phyloP scores from a whole-genome alignment of 2,329 filamentous ascomycete species.

The Cyphellophora europaea region DNA sequence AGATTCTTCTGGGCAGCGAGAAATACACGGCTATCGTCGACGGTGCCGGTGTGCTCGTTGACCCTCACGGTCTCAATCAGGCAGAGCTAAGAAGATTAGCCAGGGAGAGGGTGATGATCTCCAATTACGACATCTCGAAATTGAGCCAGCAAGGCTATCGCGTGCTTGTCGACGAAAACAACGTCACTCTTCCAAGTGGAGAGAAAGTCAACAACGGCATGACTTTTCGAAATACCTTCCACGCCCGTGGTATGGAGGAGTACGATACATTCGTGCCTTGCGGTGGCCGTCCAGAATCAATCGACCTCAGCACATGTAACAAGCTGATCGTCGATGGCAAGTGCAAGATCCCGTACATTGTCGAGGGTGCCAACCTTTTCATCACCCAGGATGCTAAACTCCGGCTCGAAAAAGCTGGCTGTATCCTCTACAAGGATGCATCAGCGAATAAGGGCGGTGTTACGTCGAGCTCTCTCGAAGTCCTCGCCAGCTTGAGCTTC shows the following conservation, averaged over 20 bases:
- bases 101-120: constrained; percentile 80
- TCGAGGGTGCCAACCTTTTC: constrained; percentile 96
- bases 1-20: constrained; percentile 91
- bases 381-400: constrained; percentile 98
- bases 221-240: constrained; percentile 94
- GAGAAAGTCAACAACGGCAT: constrained; percentile 87
- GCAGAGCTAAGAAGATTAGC: constrained; percentile 77
- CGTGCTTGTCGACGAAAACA: constrained; percentile 82
- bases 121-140: constrained; percentile 73
- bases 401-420: constrained; percentile 87
- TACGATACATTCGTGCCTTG: constrained; percentile 93
- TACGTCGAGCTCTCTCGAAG: constrained; percentile 92
- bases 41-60: constrained; percentile 86
- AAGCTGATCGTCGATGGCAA: constrained; percentile 89
- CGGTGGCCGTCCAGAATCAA: constrained; percentile 91
- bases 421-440: constrained; percentile 93
- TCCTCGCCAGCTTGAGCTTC: constrained; percentile 88
- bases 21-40: constrained; percentile 96
- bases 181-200: constrained; percentile 76
- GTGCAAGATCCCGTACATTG: constrained; percentile 80
- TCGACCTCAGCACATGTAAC: constrained; percentile 79
- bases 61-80: constrained; percentile 80
- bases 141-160: constrained; percentile 83
- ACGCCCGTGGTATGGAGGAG: constrained; percentile 66
- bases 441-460: constrained; percentile 98